Percentiles rank a stretch among this genome's conserved stretches.
Evolutionary conservation across 2,329 filamentous ascomycete genomes (phyloP).

Genomic region (Diaporthe citriasiana): DNA sequence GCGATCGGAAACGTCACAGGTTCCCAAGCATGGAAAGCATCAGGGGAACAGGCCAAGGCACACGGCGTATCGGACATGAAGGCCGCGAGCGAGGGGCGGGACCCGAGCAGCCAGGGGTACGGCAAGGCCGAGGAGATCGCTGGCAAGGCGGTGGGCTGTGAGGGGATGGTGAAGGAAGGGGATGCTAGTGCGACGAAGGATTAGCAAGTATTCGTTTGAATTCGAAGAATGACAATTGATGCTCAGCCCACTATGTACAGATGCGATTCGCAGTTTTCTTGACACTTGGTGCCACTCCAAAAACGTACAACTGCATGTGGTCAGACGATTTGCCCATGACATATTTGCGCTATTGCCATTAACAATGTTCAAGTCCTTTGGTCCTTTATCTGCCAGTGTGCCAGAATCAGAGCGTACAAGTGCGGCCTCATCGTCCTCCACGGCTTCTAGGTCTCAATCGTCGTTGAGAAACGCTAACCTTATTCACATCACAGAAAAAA

Average conservation of each 20-base stretch:
- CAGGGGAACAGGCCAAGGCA: constrained; percentile 75
- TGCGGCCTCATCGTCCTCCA: too few relatives aligned
- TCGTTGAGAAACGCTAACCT: too few relatives aligned
- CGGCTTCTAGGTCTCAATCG: too few relatives aligned
- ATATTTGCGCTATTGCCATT: too few relatives aligned
- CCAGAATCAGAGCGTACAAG: too few relatives aligned
- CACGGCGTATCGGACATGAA: constrained; percentile 75
- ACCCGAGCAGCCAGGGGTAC: constrained; percentile 66
- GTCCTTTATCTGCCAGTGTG: too few relatives aligned
- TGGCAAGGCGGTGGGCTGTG: constrained; percentile 74
- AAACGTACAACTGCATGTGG: too few relatives aligned
- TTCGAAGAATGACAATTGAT: neutral
- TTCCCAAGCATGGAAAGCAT: constrained; percentile 73
- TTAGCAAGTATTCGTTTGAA: neutral
- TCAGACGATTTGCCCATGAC: too few relatives aligned
- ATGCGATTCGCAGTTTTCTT: neutral
- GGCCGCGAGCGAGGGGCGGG: constrained; percentile 68
- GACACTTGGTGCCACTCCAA: neutral
- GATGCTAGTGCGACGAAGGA: constrained; percentile 60
- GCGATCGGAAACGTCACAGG: constrained; percentile 74
- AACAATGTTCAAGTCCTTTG: too few relatives aligned
- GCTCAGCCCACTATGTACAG: neutral
- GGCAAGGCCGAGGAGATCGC: constrained; percentile 76
- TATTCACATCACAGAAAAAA: too few relatives aligned
- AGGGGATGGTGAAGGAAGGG: constrained; percentile 78